Percentiles rank a stretch among this genome's conserved stretches.
Evolutionary conservation across 345 rosid species (phyloP).

Genomic region (Eucalyptus albens): DNA sequence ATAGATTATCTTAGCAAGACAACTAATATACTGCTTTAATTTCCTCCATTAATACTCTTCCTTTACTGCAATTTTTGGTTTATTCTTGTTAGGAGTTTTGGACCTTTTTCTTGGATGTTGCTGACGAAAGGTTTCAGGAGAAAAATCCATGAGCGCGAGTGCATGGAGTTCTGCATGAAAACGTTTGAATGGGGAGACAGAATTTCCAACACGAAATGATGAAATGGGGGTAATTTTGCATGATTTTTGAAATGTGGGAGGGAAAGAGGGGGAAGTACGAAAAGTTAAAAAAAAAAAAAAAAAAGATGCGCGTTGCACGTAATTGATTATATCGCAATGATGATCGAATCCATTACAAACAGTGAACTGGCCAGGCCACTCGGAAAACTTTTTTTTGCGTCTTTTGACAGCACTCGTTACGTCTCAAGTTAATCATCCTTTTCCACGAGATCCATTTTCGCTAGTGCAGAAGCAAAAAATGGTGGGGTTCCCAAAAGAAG

Average conservation of each 20-base stretch:
- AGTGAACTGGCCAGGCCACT: neutral
- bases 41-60: neutral
- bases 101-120: neutral
- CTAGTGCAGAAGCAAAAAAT: neutral
- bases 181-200: neutral
- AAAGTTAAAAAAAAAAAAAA: neutral
- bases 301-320: neutral
- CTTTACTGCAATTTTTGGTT: neutral
- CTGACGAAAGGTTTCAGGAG: neutral
- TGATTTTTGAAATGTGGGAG: neutral
- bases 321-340: neutral
- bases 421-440: neutral
- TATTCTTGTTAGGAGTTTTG: neutral
- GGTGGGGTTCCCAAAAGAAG: neutral
- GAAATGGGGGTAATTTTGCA: neutral
- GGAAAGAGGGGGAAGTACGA: neutral
- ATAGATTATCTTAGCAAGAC: neutral
- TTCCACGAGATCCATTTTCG: neutral
- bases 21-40: neutral
- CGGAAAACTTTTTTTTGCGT: neutral
- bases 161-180: neutral
- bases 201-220: neutral
- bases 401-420: neutral
- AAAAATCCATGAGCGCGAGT: neutral
- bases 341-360: neutral